These are phyloP conservation scores for Fusarium xylarioides DNA, from an alignment of 2,329 filamentous ascomycete species.

Conservation along the genomic window DNA sequence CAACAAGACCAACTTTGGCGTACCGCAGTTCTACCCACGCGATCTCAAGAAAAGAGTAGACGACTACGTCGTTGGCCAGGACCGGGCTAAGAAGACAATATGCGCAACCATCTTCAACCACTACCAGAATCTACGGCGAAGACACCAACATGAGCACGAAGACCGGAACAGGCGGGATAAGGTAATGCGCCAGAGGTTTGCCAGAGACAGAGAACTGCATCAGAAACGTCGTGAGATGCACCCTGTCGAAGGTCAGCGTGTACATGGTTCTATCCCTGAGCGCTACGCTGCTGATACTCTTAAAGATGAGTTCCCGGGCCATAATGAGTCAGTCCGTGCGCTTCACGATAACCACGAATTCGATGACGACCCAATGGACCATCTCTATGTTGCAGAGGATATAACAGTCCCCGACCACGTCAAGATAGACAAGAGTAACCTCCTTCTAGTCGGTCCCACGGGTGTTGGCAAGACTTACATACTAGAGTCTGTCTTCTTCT, in stretches of 20 bases:
- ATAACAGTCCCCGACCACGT: conserved; percentile 57
- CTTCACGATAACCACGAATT: conserved; percentile 49
- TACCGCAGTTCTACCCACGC: conserved; percentile 70
- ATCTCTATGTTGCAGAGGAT: conserved; percentile 62
- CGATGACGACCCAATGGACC: conserved; percentile 49
- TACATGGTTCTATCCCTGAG: conserved; percentile 40
- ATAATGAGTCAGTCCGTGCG: conserved; percentile 57
- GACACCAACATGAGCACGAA: conserved; percentile 79
- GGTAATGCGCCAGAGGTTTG: conserved; percentile 73
- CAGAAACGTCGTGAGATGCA: conserved; percentile 68
- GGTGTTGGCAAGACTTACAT: conserved; percentile 98
- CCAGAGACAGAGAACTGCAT: conserved; percentile 70
- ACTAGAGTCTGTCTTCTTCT: conserved; percentile 63
- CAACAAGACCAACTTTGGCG: conserved; percentile 64
- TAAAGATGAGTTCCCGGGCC: conserved; percentile 65
- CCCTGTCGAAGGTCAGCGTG: conserved; percentile 77
- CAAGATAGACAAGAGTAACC: conserved; percentile 94
- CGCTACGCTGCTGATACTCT: conserved; percentile 48
- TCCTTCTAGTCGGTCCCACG: conserved; percentile 88
- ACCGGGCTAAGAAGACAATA: conserved; percentile 91
- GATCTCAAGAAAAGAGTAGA: conserved; percentile 90
- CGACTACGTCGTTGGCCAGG: conserved; percentile 95
- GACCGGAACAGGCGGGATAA: conserved; percentile 68
- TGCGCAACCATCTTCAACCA: conserved; percentile 96
- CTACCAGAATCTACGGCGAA: conserved; percentile 85